Base-by-base conservation (phyloP, 371 early-diverging fungal species). In the Lichtheimia corymbifera region DNA sequence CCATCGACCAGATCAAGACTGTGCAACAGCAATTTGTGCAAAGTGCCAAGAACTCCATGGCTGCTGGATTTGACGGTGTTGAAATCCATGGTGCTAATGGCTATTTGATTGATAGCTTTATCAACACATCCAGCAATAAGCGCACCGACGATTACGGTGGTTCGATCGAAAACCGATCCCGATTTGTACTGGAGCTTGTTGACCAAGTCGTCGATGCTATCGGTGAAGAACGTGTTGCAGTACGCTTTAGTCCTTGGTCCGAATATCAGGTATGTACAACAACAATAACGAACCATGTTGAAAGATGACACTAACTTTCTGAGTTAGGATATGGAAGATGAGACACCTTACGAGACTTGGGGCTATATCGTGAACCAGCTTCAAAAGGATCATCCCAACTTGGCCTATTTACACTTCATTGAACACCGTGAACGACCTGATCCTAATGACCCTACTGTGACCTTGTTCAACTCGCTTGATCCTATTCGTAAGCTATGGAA, bases 81-180 rank as follows among this genome's bases (percentile, higher is more conserved):
- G 88, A 90, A 58, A 73, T 92, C 22, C 91, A 92, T 70, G 78
- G 68, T 51, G 89, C 87, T 0, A 82, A 89, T 54, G 88, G 87
- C 0, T 88, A 86, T 66, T 67, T 90, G 53, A 44, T 86, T 49
- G 73, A 82, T 51, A 80, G 84, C 45, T 66, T 89, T 47, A 43
- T 63, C 15, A 59, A 68, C 28, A 55, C 49, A 2, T 44, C 55
- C 24, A 45, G 27, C 28, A 91, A 89, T 63, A 42, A 68, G 15
- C 80, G 91, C 35, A 83, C 82, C 0, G 90, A 89, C 67, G 64
- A 73, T 14, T 89, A 86, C 63, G 82, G 83, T 27, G 84, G 84
- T 12, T 67, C 72, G 6, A 59, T 74, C 41, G 80, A 85, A 58
- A 86, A 85, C 68, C 77, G 86, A 0, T 30, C 67, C 27, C 75